These are phyloP conservation scores for Cladophialophora immunda DNA, from an alignment of 2,329 filamentous ascomycete genomes.

Conservation along the genomic window DNA sequence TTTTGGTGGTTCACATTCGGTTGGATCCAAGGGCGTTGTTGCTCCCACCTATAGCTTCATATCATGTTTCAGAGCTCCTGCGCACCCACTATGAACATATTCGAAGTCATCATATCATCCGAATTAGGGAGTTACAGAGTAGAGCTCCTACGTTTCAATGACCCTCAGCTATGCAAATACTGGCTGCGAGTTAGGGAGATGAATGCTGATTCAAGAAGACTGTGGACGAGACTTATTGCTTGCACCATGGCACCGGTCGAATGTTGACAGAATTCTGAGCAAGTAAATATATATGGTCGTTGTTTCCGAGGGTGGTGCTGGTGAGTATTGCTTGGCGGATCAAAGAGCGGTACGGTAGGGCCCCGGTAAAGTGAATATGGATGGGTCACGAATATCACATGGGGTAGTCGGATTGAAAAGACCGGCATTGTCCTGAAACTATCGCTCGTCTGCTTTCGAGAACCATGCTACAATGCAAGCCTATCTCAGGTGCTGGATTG, in stretches of 20 bases:
- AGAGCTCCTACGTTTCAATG: conserved; percentile 5
- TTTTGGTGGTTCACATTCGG: not conserved
- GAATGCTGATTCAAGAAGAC: not conserved
- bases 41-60: not conserved
- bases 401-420: not conserved
- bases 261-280: not conserved
- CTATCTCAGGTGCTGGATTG: not conserved
- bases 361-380: not conserved
- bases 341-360: not conserved
- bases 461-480: not conserved
- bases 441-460: not conserved
- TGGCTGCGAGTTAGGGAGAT: conserved; percentile 2
- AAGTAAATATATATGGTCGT: not conserved
- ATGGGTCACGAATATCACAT: not conserved
- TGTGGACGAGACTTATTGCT: conserved; percentile 2
- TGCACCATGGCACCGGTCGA: not conserved
- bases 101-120: not conserved
- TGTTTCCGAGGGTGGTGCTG: not conserved
- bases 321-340: not conserved
- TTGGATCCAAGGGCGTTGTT: not conserved
- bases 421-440: not conserved
- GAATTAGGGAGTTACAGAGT: conserved; percentile 1
- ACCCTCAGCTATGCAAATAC: not conserved
- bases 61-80: conserved; percentile 10
- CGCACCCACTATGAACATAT: conserved; percentile 2